Evolutionary conservation across 2,329 filamentous ascomycete species (phyloP).

Genomic region (Sclerotinia spermophila): DNA sequence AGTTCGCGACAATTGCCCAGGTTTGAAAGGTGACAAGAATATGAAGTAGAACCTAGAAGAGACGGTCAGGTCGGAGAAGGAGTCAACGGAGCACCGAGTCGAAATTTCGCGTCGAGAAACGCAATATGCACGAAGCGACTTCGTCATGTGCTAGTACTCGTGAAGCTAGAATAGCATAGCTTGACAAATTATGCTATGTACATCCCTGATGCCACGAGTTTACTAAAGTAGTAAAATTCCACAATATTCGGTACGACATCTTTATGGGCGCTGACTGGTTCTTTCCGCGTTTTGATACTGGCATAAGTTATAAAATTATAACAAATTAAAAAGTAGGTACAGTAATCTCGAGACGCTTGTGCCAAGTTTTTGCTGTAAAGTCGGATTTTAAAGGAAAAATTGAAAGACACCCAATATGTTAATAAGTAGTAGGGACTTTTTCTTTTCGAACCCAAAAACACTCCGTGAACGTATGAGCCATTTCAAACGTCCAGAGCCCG

Average conservation of each 20-base stretch:
- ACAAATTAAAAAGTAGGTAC: not conserved
- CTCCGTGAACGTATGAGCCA: not conserved
- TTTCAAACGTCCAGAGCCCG: not conserved
- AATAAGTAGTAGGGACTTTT: not conserved
- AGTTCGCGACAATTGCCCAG: not conserved
- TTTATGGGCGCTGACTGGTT: constrained; percentile 1
- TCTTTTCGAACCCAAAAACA: not conserved
- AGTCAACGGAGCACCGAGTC: not conserved
- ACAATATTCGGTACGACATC: constrained; percentile 11
- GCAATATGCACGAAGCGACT: not conserved
- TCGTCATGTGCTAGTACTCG: not conserved
- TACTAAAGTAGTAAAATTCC: constrained; percentile 8
- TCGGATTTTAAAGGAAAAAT: not conserved
- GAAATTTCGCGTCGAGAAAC: not conserved
- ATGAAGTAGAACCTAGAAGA: not conserved
- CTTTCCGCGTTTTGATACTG: not conserved
- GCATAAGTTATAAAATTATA: not conserved
- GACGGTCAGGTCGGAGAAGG: not conserved
- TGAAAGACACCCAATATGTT: not conserved
- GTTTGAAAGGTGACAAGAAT: not conserved
- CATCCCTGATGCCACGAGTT: constrained; percentile 10
- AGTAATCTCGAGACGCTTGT: not conserved
- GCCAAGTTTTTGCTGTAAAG: constrained; percentile 4
- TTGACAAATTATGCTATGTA: not conserved
- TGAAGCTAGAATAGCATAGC: constrained; percentile 1